Conservation (phyloP, 1,284 basidiomycete species). For the Ceratobasidium theobromae region DNA sequence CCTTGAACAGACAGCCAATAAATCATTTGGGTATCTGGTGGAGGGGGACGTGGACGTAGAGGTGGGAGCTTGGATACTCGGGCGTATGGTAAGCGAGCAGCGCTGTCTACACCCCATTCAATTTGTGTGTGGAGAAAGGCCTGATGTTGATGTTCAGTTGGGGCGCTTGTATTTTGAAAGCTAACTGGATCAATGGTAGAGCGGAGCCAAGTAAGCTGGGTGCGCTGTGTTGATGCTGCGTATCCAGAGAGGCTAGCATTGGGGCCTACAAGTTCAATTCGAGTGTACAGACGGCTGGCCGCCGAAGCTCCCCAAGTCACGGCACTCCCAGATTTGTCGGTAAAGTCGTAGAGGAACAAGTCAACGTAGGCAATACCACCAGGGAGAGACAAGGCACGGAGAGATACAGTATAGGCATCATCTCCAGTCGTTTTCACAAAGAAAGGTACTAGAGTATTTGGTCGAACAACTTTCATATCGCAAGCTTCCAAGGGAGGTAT, state of each 20-base stretch:
- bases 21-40: neutral
- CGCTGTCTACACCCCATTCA: slow-evolving; percentile 21
- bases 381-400: slow-evolving; percentile 7
- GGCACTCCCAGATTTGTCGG: neutral
- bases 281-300: neutral
- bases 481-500: neutral
- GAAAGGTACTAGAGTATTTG: neutral
- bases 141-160: neutral
- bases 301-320: neutral
- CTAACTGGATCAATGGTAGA: neutral
- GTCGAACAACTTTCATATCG: neutral
- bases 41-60: neutral
- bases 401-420: neutral
- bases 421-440: neutral
- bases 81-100: neutral
- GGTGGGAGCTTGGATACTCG: neutral
- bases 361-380: slow-evolving; percentile 17
- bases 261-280: slow-evolving; percentile 17
- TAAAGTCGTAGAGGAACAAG: slow-evolving; percentile 14
- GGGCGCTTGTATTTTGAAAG: neutral
- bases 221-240: neutral
- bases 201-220: neutral
- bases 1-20: slow-evolving; percentile 12
- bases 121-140: neutral
- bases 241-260: slow-evolving; percentile 3